Evolutionary conservation across 1,139 yeast genomes (phyloP).

Genomic region (Candida mesenterica): DNA sequence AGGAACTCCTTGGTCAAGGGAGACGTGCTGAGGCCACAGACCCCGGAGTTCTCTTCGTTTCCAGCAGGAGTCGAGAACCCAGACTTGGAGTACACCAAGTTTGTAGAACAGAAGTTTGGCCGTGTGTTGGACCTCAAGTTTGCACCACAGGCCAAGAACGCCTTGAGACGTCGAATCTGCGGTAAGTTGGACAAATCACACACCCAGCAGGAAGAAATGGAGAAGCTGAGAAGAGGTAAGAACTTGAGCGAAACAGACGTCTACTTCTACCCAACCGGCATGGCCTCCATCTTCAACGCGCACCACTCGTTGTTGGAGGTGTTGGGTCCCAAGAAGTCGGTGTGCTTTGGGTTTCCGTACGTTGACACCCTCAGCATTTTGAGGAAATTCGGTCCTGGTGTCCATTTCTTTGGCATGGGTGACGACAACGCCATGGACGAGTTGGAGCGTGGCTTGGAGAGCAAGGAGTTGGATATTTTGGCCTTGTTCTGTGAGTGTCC

Average conservation of each 20-base stretch:
- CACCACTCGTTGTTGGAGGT: conserved; percentile 61
- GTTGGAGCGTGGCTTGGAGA: conserved; percentile 56
- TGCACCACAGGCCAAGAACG: conserved; percentile 70
- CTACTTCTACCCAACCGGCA: conserved; percentile 83
- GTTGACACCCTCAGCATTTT: conserved; percentile 87
- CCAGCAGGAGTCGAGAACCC: conserved; percentile 15
- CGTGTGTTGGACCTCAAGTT: conserved; percentile 78
- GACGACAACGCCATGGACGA: conserved; percentile 69
- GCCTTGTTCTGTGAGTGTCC: conserved; percentile 91
- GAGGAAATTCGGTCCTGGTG: conserved; percentile 86
- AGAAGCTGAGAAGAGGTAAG: conserved; percentile 31
- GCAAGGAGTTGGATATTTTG: conserved; percentile 63
- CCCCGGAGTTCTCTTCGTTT: conserved; percentile 1
- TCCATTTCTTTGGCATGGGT: conserved; percentile 80
- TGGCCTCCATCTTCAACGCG: conserved; percentile 87
- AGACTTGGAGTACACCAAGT: conserved; percentile 59
- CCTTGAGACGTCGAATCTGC: conserved; percentile 73
- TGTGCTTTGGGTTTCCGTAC: conserved; percentile 93
- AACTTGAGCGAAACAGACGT: conserved; percentile 61
- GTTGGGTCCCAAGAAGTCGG: conserved; percentile 56
- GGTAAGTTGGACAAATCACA: conserved; percentile 56
- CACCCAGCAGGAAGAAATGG: conserved; percentile 32
- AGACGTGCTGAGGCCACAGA: conserved; percentile 1
- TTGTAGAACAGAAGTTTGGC: conserved; percentile 87
- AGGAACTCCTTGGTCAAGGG: conserved; percentile 4